These are phyloP conservation scores for Gaultheria prostrata DNA, from an alignment of 148 eudicot genomes.

Conservation along the genomic window DNA sequence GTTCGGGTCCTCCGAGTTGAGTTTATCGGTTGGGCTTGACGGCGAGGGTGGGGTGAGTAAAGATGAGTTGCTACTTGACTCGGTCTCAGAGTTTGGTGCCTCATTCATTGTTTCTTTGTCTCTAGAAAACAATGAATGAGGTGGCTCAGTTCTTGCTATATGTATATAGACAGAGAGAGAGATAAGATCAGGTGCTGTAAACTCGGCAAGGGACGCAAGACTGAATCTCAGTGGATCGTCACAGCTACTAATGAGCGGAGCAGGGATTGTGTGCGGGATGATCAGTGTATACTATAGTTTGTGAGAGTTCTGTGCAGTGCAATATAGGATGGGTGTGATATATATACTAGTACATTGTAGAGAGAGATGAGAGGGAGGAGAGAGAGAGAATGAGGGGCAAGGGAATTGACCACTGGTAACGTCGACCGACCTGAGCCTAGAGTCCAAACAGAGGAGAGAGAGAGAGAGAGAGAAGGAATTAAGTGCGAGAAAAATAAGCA, in stretches of 20 bases:
- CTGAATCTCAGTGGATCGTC: no score
- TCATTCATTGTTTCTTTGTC: background rate
- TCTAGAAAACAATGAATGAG: no score
- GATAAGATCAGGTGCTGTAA: no score
- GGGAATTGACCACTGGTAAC: background rate
- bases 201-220: no score
- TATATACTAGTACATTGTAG: background rate
- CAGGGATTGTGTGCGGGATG: no score
- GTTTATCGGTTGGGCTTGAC: background rate
- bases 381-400: background rate
- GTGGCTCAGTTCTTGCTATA: background rate
- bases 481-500: no score
- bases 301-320: background rate
- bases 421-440: conserved; percentile 8
- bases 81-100: conserved; percentile 14
- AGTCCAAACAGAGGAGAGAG: background rate
- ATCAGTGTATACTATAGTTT: no score
- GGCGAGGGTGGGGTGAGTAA: background rate
- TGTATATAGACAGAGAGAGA: background rate
- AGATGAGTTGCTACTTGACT: conserved; percentile 14
- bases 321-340: background rate
- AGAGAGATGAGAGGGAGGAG: background rate
- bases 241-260: no score
- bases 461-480: background rate
- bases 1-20: background rate